Evolutionary conservation across 176 grass and related monocot genomes (phyloP).

Genomic region (Urochloa ruziziensis): DNA sequence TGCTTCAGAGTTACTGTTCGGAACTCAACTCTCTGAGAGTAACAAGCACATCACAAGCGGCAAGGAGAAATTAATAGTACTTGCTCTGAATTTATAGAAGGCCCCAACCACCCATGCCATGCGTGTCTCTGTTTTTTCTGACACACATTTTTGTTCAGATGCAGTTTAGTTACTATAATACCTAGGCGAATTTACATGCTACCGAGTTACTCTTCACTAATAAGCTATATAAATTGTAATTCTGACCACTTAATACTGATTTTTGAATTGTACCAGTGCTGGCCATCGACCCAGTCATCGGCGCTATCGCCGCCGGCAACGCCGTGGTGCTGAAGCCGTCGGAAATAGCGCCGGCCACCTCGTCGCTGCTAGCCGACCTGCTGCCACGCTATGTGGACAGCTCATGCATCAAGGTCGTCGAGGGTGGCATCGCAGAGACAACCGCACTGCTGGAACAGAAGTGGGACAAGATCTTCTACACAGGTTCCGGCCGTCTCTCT

Average conservation of each 20-base stretch:
- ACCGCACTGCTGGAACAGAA: conserved; percentile 71
- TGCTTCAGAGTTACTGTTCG: neutral
- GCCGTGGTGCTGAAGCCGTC: conserved; percentile 87
- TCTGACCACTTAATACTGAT: conserved; percentile 5
- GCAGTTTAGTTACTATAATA: neutral
- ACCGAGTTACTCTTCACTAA: neutral
- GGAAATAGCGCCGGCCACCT: conserved; percentile 79
- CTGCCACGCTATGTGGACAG: conserved; percentile 84
- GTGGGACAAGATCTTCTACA: conserved; percentile 99
- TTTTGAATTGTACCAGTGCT: conserved; percentile 74
- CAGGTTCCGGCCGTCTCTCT: conserved; percentile 42
- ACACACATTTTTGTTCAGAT: neutral
- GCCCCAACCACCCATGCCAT: neutral
- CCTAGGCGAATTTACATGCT: neutral
- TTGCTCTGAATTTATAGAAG: neutral
- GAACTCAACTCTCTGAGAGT: neutral
- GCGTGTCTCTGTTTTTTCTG: neutral
- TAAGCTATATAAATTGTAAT: neutral
- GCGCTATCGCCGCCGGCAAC: conserved; percentile 90
- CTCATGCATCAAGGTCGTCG: conserved; percentile 87
- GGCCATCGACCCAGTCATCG: conserved; percentile 81
- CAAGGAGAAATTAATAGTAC: neutral
- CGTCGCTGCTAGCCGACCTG: conserved; percentile 63
- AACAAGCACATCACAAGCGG: neutral
- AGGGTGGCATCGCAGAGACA: conserved; percentile 72